Percentiles rank a stretch among this genome's conserved stretches.
Evolutionary conservation across 2,329 filamentous ascomycete species (phyloP).

Genomic region (Colletotrichum cuscutae): DNA sequence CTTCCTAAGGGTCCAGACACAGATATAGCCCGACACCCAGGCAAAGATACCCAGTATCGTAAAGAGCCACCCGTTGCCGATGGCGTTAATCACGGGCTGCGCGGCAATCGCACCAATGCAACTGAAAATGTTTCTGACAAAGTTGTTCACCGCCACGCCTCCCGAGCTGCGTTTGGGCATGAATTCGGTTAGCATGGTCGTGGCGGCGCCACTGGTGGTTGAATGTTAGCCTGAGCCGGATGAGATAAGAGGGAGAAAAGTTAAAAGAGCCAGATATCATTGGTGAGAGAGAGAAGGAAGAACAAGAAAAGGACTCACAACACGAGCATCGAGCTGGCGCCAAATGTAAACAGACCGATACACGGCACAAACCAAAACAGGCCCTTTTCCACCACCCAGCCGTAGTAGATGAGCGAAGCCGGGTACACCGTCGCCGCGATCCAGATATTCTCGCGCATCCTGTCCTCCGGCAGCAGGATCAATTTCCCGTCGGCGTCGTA

Average conservation of each 20-base stretch:
- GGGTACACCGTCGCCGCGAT: constrained; percentile 78
- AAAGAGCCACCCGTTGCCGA: constrained; percentile 82
- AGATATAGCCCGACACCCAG: constrained; percentile 64
- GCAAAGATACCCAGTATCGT: constrained; percentile 66
- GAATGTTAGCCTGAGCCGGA: constrained; percentile 26
- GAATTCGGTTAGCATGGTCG: constrained; percentile 88
- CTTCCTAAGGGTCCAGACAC: constrained; percentile 70
- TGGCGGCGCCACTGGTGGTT: constrained; percentile 63
- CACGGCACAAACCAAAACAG: constrained; percentile 72
- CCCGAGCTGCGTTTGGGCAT: constrained; percentile 77
- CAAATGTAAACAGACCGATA: constrained; percentile 79
- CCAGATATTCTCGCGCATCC: constrained; percentile 86
- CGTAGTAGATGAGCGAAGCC: constrained; percentile 77
- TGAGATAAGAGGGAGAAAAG: not conserved
- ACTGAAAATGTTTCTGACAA: constrained; percentile 81
- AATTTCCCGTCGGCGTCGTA: constrained; percentile 75
- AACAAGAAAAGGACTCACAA: constrained; percentile 55
- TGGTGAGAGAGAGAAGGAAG: too few relatives aligned
- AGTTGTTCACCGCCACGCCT: constrained; percentile 85
- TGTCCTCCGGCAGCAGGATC: constrained; percentile 79
- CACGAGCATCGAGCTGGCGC: constrained; percentile 81
- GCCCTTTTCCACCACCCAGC: constrained; percentile 76
- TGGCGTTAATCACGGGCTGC: constrained; percentile 74
- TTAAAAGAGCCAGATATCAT: too few relatives aligned
- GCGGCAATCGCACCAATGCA: constrained; percentile 77